Evolutionary conservation across 176 grass and related monocot species (phyloP).

Genomic region (Avena insularis): DNA sequence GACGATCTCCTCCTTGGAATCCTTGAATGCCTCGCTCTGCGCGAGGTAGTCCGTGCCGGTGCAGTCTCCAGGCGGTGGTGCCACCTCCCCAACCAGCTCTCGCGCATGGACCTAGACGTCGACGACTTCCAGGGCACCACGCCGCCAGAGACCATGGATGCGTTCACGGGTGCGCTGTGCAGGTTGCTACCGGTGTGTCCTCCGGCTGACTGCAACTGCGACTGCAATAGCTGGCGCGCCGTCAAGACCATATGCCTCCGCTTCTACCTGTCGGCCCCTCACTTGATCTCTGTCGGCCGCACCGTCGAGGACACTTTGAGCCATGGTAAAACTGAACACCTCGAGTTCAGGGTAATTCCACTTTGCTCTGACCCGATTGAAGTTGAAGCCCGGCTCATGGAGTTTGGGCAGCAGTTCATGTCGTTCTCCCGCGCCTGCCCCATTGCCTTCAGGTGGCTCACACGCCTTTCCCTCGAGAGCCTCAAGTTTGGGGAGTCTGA

Average conservation of each 20-base stretch:
- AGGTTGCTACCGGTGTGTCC: not conserved
- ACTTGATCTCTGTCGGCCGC: not conserved
- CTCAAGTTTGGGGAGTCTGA: not conserved
- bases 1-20: not conserved
- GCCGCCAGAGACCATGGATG: not conserved
- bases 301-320: not conserved
- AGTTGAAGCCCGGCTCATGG: too few relatives aligned
- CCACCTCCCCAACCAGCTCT: not conserved
- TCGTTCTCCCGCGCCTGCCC: conserved; percentile 14
- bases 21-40: not conserved
- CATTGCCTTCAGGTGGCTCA: conserved; percentile 19
- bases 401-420: not conserved
- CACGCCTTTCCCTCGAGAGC: not conserved
- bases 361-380: not conserved
- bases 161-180: not conserved
- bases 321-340: not conserved
- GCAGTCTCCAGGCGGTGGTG: not conserved
- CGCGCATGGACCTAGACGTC: not conserved
- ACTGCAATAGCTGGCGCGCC: not conserved
- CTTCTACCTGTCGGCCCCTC: not conserved
- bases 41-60: not conserved
- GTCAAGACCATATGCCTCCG: not conserved
- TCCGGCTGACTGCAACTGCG: not conserved
- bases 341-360: not conserved
- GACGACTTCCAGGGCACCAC: not conserved